phyloP scores from a whole-genome alignment of 2,329 filamentous ascomycete species.

The Epicoccum nigrum region DNA sequence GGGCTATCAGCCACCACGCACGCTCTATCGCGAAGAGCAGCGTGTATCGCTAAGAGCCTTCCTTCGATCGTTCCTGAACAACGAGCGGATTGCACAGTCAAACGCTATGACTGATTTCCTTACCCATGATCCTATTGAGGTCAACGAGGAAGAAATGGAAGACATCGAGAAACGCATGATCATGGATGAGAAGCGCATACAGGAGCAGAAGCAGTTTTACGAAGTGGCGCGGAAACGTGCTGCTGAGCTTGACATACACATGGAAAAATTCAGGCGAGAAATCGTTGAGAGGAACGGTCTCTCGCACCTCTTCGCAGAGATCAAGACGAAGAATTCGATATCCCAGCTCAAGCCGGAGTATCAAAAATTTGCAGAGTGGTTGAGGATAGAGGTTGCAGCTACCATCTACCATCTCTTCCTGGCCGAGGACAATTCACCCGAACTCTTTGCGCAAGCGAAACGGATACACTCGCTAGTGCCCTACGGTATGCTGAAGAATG shows the following conservation, averaged over 20 bases:
- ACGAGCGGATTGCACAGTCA: slow-evolving; percentile 81
- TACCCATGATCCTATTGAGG: slow-evolving; percentile 70
- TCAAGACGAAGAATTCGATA: slow-evolving; percentile 87
- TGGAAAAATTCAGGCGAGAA: slow-evolving; percentile 78
- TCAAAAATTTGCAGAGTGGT: slow-evolving; percentile 97
- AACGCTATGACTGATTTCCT: slow-evolving; percentile 86
- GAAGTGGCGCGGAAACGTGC: slow-evolving; percentile 91
- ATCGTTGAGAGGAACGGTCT: slow-evolving; percentile 82
- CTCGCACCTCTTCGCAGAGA: slow-evolving; percentile 90
- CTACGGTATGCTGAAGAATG: slow-evolving; percentile 92
- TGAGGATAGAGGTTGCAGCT: slow-evolving; percentile 94
- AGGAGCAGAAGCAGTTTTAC: slow-evolving; percentile 93
- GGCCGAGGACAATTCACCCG: slow-evolving; percentile 96
- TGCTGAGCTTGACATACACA: slow-evolving; percentile 93
- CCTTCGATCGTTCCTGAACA: slow-evolving; percentile 82
- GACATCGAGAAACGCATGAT: slow-evolving; percentile 81
- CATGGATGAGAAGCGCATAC: slow-evolving; percentile 84
- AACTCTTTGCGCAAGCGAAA: slow-evolving; percentile 92
- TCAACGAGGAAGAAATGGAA: slow-evolving; percentile 80
- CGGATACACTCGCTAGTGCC: slow-evolving; percentile 94
- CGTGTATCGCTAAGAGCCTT: slow-evolving; percentile 90
- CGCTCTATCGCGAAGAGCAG: slow-evolving; percentile 86
- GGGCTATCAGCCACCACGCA: slow-evolving; percentile 51
- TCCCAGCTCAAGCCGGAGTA: slow-evolving; percentile 91
- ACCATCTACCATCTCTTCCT: slow-evolving; percentile 97